phyloP scores from a whole-genome alignment of 805 yeast genomes.

The Limtongozyma cylindracea region DNA sequence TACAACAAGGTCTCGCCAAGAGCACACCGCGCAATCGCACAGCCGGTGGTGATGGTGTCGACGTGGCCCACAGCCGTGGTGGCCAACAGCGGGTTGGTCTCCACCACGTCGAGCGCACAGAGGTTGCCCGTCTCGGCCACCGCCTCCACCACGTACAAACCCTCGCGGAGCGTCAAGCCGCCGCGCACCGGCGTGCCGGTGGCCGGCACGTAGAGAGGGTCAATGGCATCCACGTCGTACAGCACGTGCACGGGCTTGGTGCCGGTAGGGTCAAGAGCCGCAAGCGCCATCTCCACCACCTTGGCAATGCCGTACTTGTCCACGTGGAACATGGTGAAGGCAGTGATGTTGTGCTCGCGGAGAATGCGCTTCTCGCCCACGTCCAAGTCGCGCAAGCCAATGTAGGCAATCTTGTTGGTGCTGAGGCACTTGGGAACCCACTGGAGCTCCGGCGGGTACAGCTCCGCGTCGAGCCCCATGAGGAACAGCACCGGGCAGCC shows the following conservation, averaged over 20 bases:
- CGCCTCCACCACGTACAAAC: constrained; percentile 77
- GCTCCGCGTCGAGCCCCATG: constrained; percentile 48
- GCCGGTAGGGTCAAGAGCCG: constrained; percentile 44
- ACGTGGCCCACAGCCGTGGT: constrained; percentile 46
- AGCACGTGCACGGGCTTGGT: constrained; percentile 62
- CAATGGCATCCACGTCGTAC: constrained; percentile 93
- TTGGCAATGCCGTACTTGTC: constrained; percentile 83
- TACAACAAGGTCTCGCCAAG: constrained; percentile 71
- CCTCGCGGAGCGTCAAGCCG: constrained; percentile 85
- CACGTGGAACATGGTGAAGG: constrained; percentile 87
- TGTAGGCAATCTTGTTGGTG: constrained; percentile 59
- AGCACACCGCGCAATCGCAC: constrained; percentile 83
- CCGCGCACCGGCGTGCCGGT: constrained; percentile 98
- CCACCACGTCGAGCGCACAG: constrained; percentile 77
- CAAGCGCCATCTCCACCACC: constrained; percentile 81
- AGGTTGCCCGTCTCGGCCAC: constrained; percentile 77
- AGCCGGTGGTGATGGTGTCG: constrained; percentile 76
- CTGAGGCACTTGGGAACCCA: constrained; percentile 61
- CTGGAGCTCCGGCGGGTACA: constrained; percentile 45
- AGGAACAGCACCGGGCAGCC: constrained; percentile 92
- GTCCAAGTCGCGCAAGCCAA: constrained; percentile 88
- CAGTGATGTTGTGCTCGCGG: constrained; percentile 45
- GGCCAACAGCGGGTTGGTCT: constrained; percentile 77
- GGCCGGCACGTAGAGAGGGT: constrained; percentile 84
- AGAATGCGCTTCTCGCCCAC: constrained; percentile 58